These are phyloP conservation scores for Irpex rosettiformis DNA, from an alignment of 1,284 basidiomycete genomes.

Conservation along the genomic window DNA sequence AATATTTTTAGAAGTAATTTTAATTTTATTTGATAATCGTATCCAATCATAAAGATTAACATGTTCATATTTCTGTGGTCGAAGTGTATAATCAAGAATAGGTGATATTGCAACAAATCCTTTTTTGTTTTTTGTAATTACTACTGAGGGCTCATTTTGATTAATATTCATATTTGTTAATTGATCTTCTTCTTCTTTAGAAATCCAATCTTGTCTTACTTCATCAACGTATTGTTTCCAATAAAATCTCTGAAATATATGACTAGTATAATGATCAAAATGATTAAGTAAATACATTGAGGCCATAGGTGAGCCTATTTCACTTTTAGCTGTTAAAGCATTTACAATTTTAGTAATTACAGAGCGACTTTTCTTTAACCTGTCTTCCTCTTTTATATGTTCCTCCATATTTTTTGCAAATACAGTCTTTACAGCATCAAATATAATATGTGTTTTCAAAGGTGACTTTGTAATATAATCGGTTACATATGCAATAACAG, in stretches of 20 bases:
- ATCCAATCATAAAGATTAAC: no score
- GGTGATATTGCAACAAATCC: no score
- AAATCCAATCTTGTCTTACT: not conserved
- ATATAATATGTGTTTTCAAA: slow-evolving; percentile 18
- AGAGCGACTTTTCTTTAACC: not conserved
- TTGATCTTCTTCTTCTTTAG: no score
- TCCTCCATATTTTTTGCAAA: slow-evolving; percentile 22
- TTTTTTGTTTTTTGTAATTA: no score
- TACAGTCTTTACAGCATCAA: slow-evolving; percentile 28
- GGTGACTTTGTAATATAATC: slow-evolving; percentile 6
- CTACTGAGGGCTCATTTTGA: no score
- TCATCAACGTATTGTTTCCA: slow-evolving; percentile 9
- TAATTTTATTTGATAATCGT: no score
- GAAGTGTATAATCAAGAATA: no score
- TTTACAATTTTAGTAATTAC: not conserved
- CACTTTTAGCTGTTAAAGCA: slow-evolving; percentile 1
- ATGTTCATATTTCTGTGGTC: no score
- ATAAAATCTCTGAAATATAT: slow-evolving; percentile 9
- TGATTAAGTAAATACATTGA: slow-evolving; percentile 10
- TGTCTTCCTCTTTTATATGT: slow-evolving; percentile 9
- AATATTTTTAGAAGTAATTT: no score
- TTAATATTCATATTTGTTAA: not conserved
- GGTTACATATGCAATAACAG: slow-evolving; percentile 5
- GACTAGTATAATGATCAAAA: slow-evolving; percentile 16
- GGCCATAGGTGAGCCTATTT: slow-evolving; percentile 14